Conservation (phyloP, 2,329 filamentous ascomycete species). For the Teratosphaeria zuluensis region DNA sequence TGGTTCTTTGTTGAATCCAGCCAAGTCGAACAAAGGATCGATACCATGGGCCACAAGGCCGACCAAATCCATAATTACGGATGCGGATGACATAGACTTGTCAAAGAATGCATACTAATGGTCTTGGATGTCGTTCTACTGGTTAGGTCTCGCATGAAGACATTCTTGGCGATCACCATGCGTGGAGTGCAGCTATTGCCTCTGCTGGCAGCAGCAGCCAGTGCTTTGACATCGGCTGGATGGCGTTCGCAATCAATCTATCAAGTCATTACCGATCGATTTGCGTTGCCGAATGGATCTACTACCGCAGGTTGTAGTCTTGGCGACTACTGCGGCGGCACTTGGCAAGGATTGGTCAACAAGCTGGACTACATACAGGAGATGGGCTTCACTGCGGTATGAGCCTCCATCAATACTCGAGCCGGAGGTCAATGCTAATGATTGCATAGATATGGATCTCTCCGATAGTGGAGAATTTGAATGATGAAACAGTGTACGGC, state of each 20-base stretch:
- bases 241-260: conserved; percentile 51
- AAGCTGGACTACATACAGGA: conserved; percentile 40
- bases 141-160: not conserved
- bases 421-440: not conserved
- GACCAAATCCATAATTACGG: not conserved
- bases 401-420: not conserved
- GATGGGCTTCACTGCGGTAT: conserved; percentile 37
- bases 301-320: conserved; percentile 35
- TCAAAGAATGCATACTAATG: not conserved
- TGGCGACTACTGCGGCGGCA: conserved; percentile 38
- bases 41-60: not conserved
- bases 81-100: not conserved
- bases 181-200: not conserved
- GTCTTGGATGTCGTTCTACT: not conserved
- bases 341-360: conserved; percentile 35
- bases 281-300: conserved; percentile 39
- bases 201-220: conserved; percentile 4
- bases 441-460: conserved; percentile 25
- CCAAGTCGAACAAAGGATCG: not conserved
- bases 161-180: not conserved
- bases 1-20: not conserved
- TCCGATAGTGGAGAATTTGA: conserved; percentile 33
- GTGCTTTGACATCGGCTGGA: conserved; percentile 13
- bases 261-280: conserved; percentile 49
- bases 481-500: conserved; percentile 27